Evolutionary conservation across 1,284 basidiomycete genomes (phyloP).

Genomic region (Mycena sp.): DNA sequence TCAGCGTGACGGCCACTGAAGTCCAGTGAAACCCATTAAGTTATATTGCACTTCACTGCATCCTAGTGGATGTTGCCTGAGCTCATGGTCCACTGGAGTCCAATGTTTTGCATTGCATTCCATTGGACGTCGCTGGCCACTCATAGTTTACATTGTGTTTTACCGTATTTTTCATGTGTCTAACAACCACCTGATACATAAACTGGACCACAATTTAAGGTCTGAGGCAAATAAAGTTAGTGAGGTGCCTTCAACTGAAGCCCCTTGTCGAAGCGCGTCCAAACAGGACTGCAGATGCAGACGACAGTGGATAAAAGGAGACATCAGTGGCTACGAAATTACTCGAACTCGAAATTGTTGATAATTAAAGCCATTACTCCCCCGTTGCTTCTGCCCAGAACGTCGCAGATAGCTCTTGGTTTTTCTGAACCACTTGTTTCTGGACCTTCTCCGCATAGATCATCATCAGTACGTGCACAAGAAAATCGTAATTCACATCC

Average conservation of each 20-base stretch:
- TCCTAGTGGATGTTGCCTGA: background rate
- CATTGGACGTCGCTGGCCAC: no score
- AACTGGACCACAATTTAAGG: background rate
- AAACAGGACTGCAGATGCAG: background rate
- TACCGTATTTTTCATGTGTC: no score
- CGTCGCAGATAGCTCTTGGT: conserved; percentile 19
- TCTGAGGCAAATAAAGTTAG: background rate
- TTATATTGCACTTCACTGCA: background rate
- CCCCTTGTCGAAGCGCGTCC: background rate
- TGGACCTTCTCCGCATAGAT: conserved; percentile 36
- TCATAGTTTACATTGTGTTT: no score
- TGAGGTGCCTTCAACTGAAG: background rate
- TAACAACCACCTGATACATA: background rate
- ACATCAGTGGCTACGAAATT: background rate
- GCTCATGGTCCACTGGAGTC: background rate
- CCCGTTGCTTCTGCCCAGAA: conserved; percentile 28
- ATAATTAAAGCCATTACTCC: no score
- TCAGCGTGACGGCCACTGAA: no score
- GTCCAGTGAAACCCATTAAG: no score
- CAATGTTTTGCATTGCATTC: no score
- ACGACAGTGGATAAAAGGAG: no score
- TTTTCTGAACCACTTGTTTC: conserved; percentile 28
- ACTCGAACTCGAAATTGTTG: background rate
- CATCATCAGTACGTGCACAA: conserved; percentile 34
- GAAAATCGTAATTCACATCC: conserved; percentile 33